Conservation (phyloP, 176 grass and related monocot genomes). For the Triticum dicoccoides region DNA sequence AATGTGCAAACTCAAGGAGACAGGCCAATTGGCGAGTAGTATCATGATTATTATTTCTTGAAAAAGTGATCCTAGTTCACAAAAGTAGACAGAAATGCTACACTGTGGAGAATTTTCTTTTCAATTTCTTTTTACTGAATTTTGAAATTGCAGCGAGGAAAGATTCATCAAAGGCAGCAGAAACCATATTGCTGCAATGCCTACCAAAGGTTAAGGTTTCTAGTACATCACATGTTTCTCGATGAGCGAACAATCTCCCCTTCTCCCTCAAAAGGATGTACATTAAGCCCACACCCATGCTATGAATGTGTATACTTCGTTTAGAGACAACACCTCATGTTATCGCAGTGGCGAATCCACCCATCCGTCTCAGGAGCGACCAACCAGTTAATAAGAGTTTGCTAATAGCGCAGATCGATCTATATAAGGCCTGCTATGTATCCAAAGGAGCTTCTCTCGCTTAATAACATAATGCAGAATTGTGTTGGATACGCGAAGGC, state of each 20-base stretch:
- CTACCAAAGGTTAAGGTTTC: background rate
- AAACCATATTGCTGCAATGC: too few species aligned
- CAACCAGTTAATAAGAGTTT: background rate
- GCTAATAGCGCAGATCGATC: background rate
- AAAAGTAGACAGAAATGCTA: background rate
- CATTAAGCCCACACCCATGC: background rate
- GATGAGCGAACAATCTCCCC: background rate
- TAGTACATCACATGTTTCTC: background rate
- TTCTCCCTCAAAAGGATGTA: background rate
- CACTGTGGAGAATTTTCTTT: too few species aligned
- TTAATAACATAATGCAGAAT: background rate
- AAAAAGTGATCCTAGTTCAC: background rate
- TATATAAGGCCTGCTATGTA: background rate
- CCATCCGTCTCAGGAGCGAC: background rate
- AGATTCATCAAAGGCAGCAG: too few species aligned
- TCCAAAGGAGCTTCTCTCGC: background rate
- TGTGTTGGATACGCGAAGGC: background rate
- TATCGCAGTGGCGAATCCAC: background rate
- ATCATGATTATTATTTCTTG: background rate
- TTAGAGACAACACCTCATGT: background rate
- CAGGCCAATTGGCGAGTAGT: background rate
- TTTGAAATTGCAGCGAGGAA: too few species aligned
- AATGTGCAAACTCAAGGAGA: background rate
- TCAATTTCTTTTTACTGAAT: too few species aligned
- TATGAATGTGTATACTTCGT: background rate